phyloP scores from a whole-genome alignment of 2,329 filamentous ascomycete genomes.

The Xylaria sp. region DNA sequence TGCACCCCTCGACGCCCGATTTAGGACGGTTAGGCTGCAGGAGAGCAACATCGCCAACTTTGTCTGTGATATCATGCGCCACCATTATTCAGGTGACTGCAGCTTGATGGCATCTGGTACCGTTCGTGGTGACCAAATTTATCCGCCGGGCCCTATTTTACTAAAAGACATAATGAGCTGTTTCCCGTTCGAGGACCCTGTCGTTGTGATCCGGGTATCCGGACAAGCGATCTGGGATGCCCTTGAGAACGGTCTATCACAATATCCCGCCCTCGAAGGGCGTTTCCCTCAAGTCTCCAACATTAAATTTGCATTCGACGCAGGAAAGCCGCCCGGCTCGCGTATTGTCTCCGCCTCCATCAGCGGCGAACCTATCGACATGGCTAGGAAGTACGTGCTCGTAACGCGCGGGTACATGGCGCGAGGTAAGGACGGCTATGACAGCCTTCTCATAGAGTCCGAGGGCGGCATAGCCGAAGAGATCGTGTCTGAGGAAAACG shows the following conservation, averaged over 20 bases:
- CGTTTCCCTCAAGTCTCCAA: slow-evolving; percentile 88
- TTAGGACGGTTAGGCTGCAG: slow-evolving; percentile 75
- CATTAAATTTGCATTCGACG: slow-evolving; percentile 76
- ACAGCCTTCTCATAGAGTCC: slow-evolving; percentile 73
- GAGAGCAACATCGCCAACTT: slow-evolving; percentile 92
- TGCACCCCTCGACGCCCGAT: slow-evolving; percentile 82
- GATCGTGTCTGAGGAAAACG: slow-evolving; percentile 84
- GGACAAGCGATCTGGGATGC: slow-evolving; percentile 79
- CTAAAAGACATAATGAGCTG: slow-evolving; percentile 86
- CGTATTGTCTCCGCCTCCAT: slow-evolving; percentile 69
- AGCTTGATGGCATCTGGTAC: slow-evolving; percentile 85
- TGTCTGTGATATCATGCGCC: slow-evolving; percentile 88
- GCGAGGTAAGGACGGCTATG: slow-evolving; percentile 84
- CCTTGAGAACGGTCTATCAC: slow-evolving; percentile 80
- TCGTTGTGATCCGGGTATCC: slow-evolving; percentile 74
- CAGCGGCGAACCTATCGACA: slow-evolving; percentile 64
- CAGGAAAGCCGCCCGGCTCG: slow-evolving; percentile 61
- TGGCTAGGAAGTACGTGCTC: slow-evolving; percentile 69
- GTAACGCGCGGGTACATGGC: slow-evolving; percentile 89
- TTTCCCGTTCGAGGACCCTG: slow-evolving; percentile 91
- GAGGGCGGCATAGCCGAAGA: slow-evolving; percentile 80
- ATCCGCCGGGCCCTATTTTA: slow-evolving; percentile 77
- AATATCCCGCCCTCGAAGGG: slow-evolving; percentile 82
- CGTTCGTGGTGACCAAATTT: slow-evolving; percentile 86
- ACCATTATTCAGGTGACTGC: slow-evolving; percentile 81